Conservation (phyloP, 768 basidiomycete species). For the Mycena haematopus region DNA sequence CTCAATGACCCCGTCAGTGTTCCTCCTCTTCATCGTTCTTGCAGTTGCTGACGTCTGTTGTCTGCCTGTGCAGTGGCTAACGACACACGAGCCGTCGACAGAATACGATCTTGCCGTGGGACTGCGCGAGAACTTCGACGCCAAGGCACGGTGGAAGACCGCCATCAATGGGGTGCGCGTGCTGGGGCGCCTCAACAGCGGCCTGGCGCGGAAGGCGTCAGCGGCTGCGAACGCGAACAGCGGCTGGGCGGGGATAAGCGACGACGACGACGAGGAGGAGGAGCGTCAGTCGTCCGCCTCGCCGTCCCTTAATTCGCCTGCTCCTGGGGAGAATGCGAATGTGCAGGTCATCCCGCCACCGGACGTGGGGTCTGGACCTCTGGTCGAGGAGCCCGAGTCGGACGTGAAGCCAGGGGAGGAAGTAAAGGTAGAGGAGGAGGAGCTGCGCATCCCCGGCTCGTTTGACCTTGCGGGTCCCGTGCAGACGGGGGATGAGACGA, state of each 20-base stretch:
- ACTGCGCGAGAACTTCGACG: slow-evolving; percentile 84
- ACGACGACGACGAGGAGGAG: slow-evolving; percentile 45
- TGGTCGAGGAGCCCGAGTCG: slow-evolving; percentile 12
- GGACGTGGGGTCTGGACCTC: slow-evolving; percentile 32
- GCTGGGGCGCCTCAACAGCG: slow-evolving; percentile 43
- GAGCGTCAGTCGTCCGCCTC: slow-evolving; percentile 26
- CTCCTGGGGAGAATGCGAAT: slow-evolving; percentile 47
- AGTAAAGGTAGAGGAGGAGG: slow-evolving; percentile 35
- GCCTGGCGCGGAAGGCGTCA: slow-evolving; percentile 39
- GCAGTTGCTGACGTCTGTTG: background rate
- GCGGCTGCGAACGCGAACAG: slow-evolving; percentile 32
- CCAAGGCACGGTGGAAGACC: slow-evolving; percentile 73
- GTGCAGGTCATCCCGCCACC: slow-evolving; percentile 44
- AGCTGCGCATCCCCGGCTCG: slow-evolving; percentile 58
- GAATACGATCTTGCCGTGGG: slow-evolving; percentile 79
- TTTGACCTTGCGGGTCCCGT: slow-evolving; percentile 43
- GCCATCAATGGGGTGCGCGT: slow-evolving; percentile 65
- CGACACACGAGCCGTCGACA: slow-evolving; percentile 63
- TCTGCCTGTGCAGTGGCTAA: slow-evolving; percentile 66
- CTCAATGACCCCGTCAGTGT: slow-evolving; percentile 63
- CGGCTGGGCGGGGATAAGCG: slow-evolving; percentile 37
- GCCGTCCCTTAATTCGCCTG: slow-evolving; percentile 13
- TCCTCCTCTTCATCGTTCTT: background rate
- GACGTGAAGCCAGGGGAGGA: slow-evolving; percentile 33
- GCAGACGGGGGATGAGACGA: slow-evolving; percentile 4